Evolutionary conservation across 2,329 filamentous ascomycete species (phyloP), one percentile per base, ranked within the genome.

Genomic region (Hypocreales sp.): DNA sequence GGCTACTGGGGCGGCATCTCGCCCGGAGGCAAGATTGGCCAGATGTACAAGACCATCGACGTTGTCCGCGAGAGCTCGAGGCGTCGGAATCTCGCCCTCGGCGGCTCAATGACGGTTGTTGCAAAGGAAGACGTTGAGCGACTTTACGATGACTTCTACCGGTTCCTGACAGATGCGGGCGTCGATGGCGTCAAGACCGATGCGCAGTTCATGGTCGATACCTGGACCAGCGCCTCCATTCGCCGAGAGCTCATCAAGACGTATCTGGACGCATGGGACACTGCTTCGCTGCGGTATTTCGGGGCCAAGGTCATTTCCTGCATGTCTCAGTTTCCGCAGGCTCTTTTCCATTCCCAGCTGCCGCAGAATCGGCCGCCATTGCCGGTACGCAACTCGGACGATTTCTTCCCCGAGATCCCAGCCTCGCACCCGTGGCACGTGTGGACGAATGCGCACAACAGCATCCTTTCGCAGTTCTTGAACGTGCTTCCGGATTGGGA

Each of bases 1-100:
- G 77, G 86, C 2, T 93, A 93, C 48, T 94, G 90, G 90, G 87
- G 83, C 25, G 86, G 86, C 0, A 73, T 98, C 8, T 71, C 81
- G 1, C 74, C 79, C 0, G 53, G 69, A 5, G 80, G 86, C 1
- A 65, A 73, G 25, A 70, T 98, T 26, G 79, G 79, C 0, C 60
- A 74, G 36, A 66, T 64, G 1, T 98, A 95, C 55, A 79, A 81
- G 46, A 92, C 83, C 0, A 56, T 75, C 3, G 61, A 64, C 26
- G 58, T 73, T 2, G 48, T 66, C 2, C 56, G 67, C 20, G 56
- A 64, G 25, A 57, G 67, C 31, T 47, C 56, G 2, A 46, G 55
- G 19, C 56, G 58, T 8, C 46, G 56, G 26, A 55, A 63, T 29
- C 44, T 67, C 9, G 61, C 63, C 1, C 40, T 67, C 0, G 72